These are phyloP conservation scores for Metschnikowia lachancei DNA, from an alignment of 805 yeast genomes.

Conservation along the genomic window DNA sequence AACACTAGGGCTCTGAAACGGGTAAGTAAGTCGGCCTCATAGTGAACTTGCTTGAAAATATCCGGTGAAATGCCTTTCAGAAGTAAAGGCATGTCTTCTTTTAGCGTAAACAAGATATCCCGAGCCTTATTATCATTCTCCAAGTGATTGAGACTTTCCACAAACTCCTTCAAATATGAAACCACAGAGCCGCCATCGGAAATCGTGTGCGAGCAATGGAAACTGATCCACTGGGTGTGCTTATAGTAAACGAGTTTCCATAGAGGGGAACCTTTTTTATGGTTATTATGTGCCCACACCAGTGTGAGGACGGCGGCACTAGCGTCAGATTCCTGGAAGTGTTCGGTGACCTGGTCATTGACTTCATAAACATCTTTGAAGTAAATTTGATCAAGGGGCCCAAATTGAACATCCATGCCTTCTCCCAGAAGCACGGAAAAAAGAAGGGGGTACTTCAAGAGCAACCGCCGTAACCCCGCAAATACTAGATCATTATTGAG, in stretches of 20 bases:
- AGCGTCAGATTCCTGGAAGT: neutral
- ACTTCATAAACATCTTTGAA: constrained; percentile 6
- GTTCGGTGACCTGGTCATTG: neutral
- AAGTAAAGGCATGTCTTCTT: constrained; percentile 4
- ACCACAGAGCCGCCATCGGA: constrained; percentile 11
- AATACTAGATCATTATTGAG: constrained; percentile 1
- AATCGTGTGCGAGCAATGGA: constrained; percentile 4
- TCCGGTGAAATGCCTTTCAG: constrained; percentile 4
- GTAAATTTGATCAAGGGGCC: constrained; percentile 3
- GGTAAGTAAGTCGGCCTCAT: neutral
- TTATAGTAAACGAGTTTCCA: constrained; percentile 4
- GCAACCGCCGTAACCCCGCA: constrained; percentile 3
- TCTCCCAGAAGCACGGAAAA: constrained; percentile 5
- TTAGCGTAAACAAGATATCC: constrained; percentile 1
- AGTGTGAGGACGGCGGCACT: neutral
- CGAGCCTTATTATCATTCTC: neutral
- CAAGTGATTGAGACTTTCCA: constrained; percentile 5
- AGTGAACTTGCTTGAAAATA: constrained; percentile 1
- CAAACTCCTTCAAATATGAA: constrained; percentile 7
- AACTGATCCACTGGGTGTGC: constrained; percentile 6
- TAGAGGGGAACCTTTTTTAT: neutral
- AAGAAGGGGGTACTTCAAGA: constrained; percentile 9
- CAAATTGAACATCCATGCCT: constrained; percentile 1
- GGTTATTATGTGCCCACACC: neutral
- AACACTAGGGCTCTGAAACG: neutral